Base-by-base conservation (phyloP, 768 basidiomycete species). In the Xerocomus potaroensis region DNA sequence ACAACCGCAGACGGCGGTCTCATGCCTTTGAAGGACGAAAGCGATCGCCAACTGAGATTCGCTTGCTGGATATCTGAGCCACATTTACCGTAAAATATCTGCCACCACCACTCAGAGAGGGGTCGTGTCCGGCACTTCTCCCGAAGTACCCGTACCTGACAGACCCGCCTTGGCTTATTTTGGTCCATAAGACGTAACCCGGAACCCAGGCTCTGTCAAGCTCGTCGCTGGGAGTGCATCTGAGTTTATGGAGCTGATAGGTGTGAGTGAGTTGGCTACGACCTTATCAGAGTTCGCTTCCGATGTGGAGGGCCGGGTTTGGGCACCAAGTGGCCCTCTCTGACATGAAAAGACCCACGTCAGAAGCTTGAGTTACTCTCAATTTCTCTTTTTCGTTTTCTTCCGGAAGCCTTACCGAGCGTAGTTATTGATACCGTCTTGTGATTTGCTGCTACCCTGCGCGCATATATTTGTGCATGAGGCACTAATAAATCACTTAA, bases 401-500 rank as follows among this genome's bases (percentile, higher is more conserved):
- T 51, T 48, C 51, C 53, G 54, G 50, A 60, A 58, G 46, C 23
- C 31, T 56, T 62, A 62, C 66, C 66, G 60, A 64, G 46, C 45
- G 59, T 47, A 53, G n/a, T n/a, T n/a, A 64, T 66, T 60, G 60
- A 53, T 45, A 32, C 66, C 64, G 59, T 63, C 32, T 41, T 50
- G 56, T 51, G 51, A 43, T 42, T 39, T 47, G 33, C n/a, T n/a
- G 37, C 47, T 59, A 68, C 62, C 63, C 60, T 68, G 59, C 46
- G 37, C 47, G 36, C n/a, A n/a, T 40, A 48, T 56, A 49, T 58
- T 53, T 61, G 24, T 45, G 43, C 67, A 69, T 59, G 64, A 69
- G 67, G 67, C 65, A 47, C 51, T 44, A 33, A 51, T 55, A 58
- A 59, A 54, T 47, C 53, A 60, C 56, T 66, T 70, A 70, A 69